These are phyloP conservation scores for Dryas octopetala DNA, from an alignment of 306 rosid genomes.

Conservation along the genomic window DNA sequence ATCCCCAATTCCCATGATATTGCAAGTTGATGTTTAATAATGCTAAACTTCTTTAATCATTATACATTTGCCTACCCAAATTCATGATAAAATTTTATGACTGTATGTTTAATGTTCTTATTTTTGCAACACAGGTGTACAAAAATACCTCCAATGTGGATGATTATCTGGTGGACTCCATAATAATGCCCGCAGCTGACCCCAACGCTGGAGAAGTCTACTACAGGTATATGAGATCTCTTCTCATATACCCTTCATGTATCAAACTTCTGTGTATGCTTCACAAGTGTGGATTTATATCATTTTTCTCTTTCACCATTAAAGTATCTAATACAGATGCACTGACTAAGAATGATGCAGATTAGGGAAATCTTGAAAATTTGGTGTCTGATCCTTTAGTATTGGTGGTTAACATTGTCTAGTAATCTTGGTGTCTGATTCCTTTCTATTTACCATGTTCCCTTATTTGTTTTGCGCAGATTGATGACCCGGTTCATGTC, in stretches of 20 bases:
- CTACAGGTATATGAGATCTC: slow-evolving; percentile 56
- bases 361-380: background rate
- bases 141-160: slow-evolving; percentile 76
- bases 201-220: slow-evolving; percentile 93
- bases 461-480: slow-evolving; percentile 40
- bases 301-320: background rate
- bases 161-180: slow-evolving; percentile 90
- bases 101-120: background rate
- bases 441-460: background rate
- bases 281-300: background rate
- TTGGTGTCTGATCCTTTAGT: background rate
- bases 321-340: background rate
- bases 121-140: slow-evolving; percentile 56
- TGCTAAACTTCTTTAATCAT: slow-evolving; percentile 2
- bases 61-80: background rate
- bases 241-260: background rate
- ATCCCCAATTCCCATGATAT: background rate
- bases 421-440: background rate
- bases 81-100: background rate
- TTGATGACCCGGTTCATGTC: slow-evolving; percentile 85
- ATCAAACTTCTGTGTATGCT: too few relatives aligned
- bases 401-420: background rate
- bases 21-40: background rate
- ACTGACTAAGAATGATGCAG: background rate
- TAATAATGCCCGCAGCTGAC: slow-evolving; percentile 81